Evolutionary conservation across 208 protist species (phyloP), one percentile per base, ranked within the genome.

Genomic region (Acanthamoeba culbertsoni): DNA sequence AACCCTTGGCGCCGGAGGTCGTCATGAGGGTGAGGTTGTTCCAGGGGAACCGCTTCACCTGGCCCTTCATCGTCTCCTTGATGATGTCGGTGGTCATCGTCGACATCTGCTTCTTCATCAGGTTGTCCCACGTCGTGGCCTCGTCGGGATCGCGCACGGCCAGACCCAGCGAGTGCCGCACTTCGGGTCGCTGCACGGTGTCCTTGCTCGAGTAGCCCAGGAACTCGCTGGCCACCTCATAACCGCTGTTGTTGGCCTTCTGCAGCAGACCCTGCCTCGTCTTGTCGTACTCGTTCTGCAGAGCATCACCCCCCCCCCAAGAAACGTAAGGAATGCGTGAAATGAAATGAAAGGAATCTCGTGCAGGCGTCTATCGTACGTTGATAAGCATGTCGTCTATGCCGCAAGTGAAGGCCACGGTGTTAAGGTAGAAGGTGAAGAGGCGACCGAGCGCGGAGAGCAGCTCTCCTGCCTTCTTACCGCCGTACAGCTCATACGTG

Each of bases 11-110:
- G 94, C 99, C 99, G 26, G 99, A 99, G 53, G 97, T 95, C 45
- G 99, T 99, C 99, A 99, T 99, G 59, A 99, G 94, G 5, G 99
- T 96, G 73, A 99, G 97, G 95, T 99, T 98, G 96, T 99, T 99
- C 0, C 95, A 51, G 18, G 99, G 99, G 95, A 99, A 99, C 7
- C 96, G 96, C 45, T 98, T 97, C 31, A 98, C 98, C 94, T 91
- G 48, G 65, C 97, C 97, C 46, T 68, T 62, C 14, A 98, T 90
- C 23, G 94, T 96, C 23, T 93, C 84, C 31, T 97, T 75, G n/a
- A 98, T 98, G 26, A 98, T 95, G 33, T 97, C 89, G 2, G 95
- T 95, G 0, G 97, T 97, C 6, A 97, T 48, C 55, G 94, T 37
- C 51, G 95, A 96, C 63, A 82, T 62, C 63, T 46, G 33, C 51